Conservation (phyloP, 257 asterid species). For the Nicotiana sylvestris region DNA sequence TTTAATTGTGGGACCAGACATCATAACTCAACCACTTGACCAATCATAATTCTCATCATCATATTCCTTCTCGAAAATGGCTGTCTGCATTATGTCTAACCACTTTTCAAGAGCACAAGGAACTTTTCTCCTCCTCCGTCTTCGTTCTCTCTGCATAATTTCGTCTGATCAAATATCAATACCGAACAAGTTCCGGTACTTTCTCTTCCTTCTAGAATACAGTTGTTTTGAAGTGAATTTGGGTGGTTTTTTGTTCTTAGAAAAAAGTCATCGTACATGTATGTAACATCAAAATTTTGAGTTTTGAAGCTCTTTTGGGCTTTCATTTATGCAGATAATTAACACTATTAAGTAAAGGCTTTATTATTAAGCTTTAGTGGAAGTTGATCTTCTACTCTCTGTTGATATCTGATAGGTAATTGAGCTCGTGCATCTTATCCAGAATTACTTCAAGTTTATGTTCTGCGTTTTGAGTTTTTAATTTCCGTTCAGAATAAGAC, state of each 20-base stretch:
- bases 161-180: neutral
- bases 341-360: neutral
- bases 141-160: neutral
- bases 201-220: neutral
- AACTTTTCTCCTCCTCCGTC: neutral
- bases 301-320: neutral
- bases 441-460: neutral
- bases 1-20: neutral
- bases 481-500: neutral
- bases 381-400: neutral
- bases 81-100: neutral
- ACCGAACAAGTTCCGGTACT: neutral
- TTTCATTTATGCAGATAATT: neutral
- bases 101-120: neutral
- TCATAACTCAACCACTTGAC: neutral
- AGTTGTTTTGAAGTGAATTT: neutral
- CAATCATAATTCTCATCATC: neutral
- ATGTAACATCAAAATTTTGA: neutral
- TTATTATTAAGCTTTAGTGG: neutral
- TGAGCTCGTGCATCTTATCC: neutral
- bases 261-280: neutral
- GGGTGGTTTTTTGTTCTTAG: neutral
- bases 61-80: neutral
- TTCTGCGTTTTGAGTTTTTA: neutral
- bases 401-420: neutral